Evolutionary conservation across 139 green algal species (phyloP), one percentile per base, ranked within the genome.

Genomic region (Micromonas commoda): DNA sequence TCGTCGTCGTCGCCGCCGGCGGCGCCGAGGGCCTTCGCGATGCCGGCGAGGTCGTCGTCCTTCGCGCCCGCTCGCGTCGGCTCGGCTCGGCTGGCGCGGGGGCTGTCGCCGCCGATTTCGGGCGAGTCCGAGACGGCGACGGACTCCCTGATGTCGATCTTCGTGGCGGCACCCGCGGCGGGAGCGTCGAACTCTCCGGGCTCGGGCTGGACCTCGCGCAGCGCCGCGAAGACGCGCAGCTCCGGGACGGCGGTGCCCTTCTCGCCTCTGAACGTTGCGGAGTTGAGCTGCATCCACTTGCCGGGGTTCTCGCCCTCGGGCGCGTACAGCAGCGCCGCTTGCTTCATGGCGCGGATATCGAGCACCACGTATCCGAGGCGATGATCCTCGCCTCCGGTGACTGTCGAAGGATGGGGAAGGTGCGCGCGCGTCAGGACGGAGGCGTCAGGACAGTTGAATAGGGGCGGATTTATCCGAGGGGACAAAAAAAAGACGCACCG

Each of bases 281-380:
- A 83, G 1, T 52, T 80, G 0, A 89, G 63, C 26, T 31, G 57
- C 21, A 81, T 45, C 82, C 85, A 89, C 0, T 75, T 61, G 19
- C 81, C 85, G 86, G 82, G 73, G 38, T 1, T 28, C 5, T 32
- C 51, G 60, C 39, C 67, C 29, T 66, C 61, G 32, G 29, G 38
- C 29, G 45, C 26, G 54, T 52, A 24, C 13, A 82, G 2, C 31
- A 87, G 81, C 85, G 67, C 83, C 71, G 65, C 65, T 38, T n/a
- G 26, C 28, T 37, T 79, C 73, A 33, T 84, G 19, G 80, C 79
- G 1, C 85, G 78, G 20, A 88, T 35, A 79, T 87, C 82, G n/a
- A 90, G 61, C 32, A 89, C 68, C 39, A 83, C 73, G 85, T 85
- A 90, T 21, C 86, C 86, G 45, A 88, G 68, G 65, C 34, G 39